These are phyloP conservation scores for Sechiopsis laciniata DNA, from an alignment of 306 rosid species.

Conservation along the genomic window DNA sequence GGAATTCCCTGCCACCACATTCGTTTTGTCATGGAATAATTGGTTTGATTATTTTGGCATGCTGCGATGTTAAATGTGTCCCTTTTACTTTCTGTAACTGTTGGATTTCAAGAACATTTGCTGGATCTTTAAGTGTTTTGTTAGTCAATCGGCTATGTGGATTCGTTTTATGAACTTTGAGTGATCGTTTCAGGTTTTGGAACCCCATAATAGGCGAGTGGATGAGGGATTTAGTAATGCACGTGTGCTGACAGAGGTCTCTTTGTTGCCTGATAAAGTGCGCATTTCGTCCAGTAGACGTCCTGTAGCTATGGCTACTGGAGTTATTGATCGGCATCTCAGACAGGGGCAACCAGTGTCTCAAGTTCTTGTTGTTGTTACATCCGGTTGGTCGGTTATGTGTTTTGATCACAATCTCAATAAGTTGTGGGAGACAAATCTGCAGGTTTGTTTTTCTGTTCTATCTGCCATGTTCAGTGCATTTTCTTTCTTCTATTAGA, in stretches of 20 bases:
- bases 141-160: background rate
- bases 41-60: background rate
- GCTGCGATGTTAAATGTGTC: conserved; percentile 9
- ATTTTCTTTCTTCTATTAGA: background rate
- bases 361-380: conserved; percentile 86
- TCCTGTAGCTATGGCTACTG: conserved; percentile 93
- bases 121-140: too few species aligned
- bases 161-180: conserved; percentile 13
- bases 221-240: conserved; percentile 91
- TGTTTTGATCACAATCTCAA: conserved; percentile 91
- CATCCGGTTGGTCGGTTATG: conserved; percentile 96
- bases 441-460: conserved; percentile 57
- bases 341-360: conserved; percentile 59
- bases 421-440: conserved; percentile 83
- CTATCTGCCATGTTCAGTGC: background rate
- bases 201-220: conserved; percentile 77
- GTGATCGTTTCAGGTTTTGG: conserved; percentile 61
- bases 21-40: background rate
- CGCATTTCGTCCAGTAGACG: conserved; percentile 83
- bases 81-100: background rate
- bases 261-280: conserved; percentile 84
- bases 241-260: conserved; percentile 64
- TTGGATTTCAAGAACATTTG: conserved; percentile 2
- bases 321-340: conserved; percentile 56
- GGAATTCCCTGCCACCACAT: background rate